These are phyloP conservation scores for Gonapodya sp. DNA, from an alignment of 192 early-diverging fungal genomes.

Conservation along the genomic window DNA sequence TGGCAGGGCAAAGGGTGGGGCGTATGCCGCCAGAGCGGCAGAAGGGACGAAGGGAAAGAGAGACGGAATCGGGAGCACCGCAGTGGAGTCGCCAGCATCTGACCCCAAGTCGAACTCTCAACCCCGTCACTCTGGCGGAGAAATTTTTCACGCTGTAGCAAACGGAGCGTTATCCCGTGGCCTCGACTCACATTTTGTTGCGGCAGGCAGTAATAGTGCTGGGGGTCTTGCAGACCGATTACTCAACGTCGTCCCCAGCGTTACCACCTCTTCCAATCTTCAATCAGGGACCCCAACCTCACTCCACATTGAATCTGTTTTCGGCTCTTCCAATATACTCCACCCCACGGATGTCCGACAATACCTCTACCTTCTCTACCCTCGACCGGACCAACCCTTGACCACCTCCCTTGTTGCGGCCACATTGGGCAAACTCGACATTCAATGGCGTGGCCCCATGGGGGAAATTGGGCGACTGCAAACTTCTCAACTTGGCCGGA, in stretches of 20 bases:
- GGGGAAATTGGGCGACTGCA: slow-evolving; percentile 84
- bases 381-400: slow-evolving; percentile 42
- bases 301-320: slow-evolving; percentile 1
- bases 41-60: neutral
- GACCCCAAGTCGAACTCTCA: too few species aligned
- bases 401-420: slow-evolving; percentile 59
- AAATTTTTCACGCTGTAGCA: too few species aligned
- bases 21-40: slow-evolving; percentile 21
- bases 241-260: slow-evolving; percentile 39
- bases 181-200: neutral
- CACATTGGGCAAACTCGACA: slow-evolving; percentile 86
- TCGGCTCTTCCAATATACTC: slow-evolving; percentile 12
- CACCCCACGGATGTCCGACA: slow-evolving; percentile 69
- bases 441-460: slow-evolving; percentile 85
- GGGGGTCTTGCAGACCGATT: slow-evolving; percentile 15
- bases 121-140: too few species aligned
- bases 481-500: slow-evolving; percentile 83
- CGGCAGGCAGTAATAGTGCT: slow-evolving; percentile 1
- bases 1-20: slow-evolving; percentile 16
- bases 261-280: slow-evolving; percentile 29
- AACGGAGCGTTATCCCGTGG: neutral
- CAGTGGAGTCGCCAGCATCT: neutral
- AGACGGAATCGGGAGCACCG: neutral
- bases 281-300: neutral
- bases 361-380: slow-evolving; percentile 77